Conservation (phyloP, 345 rosid genomes). For the Xanthoceras sorbifolium region DNA sequence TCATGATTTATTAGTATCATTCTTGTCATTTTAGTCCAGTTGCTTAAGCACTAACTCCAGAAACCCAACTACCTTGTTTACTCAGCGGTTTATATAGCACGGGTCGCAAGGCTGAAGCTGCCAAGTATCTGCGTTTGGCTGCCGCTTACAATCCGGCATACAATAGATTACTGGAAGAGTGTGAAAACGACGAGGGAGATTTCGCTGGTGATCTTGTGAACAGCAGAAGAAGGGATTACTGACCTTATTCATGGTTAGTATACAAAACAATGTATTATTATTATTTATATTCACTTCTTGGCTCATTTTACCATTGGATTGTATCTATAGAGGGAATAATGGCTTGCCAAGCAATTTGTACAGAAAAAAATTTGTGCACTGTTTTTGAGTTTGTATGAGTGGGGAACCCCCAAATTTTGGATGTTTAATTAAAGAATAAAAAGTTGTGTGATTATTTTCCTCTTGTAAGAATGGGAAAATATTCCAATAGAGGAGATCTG, state of each 20-base stretch:
- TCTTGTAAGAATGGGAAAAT: too few species aligned
- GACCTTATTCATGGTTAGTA: conserved; percentile 8
- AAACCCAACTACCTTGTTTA: conserved; percentile 8
- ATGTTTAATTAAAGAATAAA: too few species aligned
- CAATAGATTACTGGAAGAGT: conserved; percentile 51
- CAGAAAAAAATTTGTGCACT: too few species aligned
- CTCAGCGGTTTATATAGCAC: conserved; percentile 56
- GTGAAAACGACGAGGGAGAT: conserved; percentile 54
- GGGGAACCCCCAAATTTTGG: too few species aligned
- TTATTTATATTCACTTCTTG: background rate
- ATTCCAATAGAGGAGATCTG: too few species aligned
- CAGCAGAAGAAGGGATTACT: conserved; percentile 56
- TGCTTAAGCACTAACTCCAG: background rate
- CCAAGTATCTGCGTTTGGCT: conserved; percentile 53
- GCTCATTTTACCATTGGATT: background rate
- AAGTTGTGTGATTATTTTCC: too few species aligned
- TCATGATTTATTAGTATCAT: background rate
- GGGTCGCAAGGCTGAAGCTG: conserved; percentile 79
- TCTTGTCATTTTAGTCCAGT: background rate
- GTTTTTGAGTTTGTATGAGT: too few species aligned
- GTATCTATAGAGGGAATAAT: background rate
- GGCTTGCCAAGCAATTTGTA: background rate
- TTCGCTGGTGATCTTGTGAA: conserved; percentile 39
- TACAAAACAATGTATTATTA: background rate
- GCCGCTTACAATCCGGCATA: conserved; percentile 64